Percentiles rank a stretch among this genome's conserved stretches.
Evolutionary conservation across 1,284 basidiomycete genomes (phyloP).

Genomic region (Cystobasidium sp.): DNA sequence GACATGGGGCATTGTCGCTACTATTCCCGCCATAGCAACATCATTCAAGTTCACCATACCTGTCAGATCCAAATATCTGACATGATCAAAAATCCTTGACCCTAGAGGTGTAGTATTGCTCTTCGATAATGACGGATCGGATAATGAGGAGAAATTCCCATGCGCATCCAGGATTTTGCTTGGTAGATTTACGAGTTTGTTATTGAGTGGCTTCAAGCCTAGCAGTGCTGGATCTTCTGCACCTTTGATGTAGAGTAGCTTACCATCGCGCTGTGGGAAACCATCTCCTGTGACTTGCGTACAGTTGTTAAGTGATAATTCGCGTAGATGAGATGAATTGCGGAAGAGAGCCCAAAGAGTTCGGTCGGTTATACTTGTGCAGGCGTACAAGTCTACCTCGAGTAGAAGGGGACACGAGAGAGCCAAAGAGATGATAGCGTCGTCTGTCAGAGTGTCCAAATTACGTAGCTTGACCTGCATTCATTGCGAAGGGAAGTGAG

Average conservation of each 20-base stretch:
- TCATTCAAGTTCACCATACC: slow-evolving; percentile 82
- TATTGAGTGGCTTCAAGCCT: slow-evolving; percentile 58
- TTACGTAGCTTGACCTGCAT: slow-evolving; percentile 80
- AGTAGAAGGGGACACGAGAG: slow-evolving; percentile 81
- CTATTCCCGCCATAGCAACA: slow-evolving; percentile 85
- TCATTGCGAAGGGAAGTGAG: background rate
- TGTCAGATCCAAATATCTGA: slow-evolving; percentile 88
- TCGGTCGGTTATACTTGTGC: slow-evolving; percentile 75
- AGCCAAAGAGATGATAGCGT: slow-evolving; percentile 78
- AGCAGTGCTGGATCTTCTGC: slow-evolving; percentile 64
- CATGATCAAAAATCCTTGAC: slow-evolving; percentile 66
- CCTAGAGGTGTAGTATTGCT: slow-evolving; percentile 7
- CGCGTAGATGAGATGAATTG: slow-evolving; percentile 79
- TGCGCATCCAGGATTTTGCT: background rate
- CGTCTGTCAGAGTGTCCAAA: slow-evolving; percentile 76
- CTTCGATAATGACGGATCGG: background rate
- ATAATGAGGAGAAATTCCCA: background rate
- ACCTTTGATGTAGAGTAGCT: slow-evolving; percentile 53
- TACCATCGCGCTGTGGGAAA: slow-evolving; percentile 68
- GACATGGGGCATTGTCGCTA: slow-evolving; percentile 84
- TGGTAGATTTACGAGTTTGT: slow-evolving; percentile 21
- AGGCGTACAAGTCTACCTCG: slow-evolving; percentile 90
- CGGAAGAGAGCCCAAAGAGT: slow-evolving; percentile 84
- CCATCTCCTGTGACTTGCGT: slow-evolving; percentile 77
- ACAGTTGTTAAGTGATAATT: slow-evolving; percentile 85